Evolutionary conservation across 1,284 basidiomycete genomes (phyloP).

Genomic region (Marasmius tenuissimus): DNA sequence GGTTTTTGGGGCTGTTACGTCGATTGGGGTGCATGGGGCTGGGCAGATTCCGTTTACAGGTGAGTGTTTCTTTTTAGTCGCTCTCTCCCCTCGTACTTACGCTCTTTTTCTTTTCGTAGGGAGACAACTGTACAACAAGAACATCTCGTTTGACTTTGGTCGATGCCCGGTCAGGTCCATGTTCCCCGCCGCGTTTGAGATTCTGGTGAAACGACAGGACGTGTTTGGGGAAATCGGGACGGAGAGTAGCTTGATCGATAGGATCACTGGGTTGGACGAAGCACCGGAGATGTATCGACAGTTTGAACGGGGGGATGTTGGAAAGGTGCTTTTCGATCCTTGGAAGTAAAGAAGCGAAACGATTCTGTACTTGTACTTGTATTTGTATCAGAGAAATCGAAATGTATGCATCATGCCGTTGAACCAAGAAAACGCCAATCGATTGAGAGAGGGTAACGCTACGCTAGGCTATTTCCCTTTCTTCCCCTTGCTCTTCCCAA

Average conservation of each 20-base stretch:
- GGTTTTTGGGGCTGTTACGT: slow-evolving; percentile 78
- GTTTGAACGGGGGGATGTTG: slow-evolving; percentile 70
- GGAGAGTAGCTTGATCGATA: slow-evolving; percentile 61
- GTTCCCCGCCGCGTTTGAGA: slow-evolving; percentile 71
- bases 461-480: too few relatives aligned
- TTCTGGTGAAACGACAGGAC: slow-evolving; percentile 69
- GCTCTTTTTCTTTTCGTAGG: too few relatives aligned
- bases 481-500: slow-evolving; percentile 39
- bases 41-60: slow-evolving; percentile 53
- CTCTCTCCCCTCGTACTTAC: too few relatives aligned
- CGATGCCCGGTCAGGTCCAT: slow-evolving; percentile 86
- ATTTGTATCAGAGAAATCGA: too few relatives aligned
- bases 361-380: too few relatives aligned
- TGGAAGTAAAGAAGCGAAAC: slow-evolving; percentile 52
- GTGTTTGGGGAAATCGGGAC: slow-evolving; percentile 65
- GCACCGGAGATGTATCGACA: slow-evolving; percentile 58
- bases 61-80: background rate
- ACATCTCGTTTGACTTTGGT: slow-evolving; percentile 80
- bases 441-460: too few relatives aligned
- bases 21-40: slow-evolving; percentile 73
- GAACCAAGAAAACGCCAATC: too few relatives aligned
- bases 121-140: slow-evolving; percentile 76
- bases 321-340: slow-evolving; percentile 75
- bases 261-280: slow-evolving; percentile 54
- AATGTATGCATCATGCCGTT: too few relatives aligned